Evolutionary conservation across 2,329 filamentous ascomycete species (phyloP).

Genomic region (Calonectria pseudoreteaudii): DNA sequence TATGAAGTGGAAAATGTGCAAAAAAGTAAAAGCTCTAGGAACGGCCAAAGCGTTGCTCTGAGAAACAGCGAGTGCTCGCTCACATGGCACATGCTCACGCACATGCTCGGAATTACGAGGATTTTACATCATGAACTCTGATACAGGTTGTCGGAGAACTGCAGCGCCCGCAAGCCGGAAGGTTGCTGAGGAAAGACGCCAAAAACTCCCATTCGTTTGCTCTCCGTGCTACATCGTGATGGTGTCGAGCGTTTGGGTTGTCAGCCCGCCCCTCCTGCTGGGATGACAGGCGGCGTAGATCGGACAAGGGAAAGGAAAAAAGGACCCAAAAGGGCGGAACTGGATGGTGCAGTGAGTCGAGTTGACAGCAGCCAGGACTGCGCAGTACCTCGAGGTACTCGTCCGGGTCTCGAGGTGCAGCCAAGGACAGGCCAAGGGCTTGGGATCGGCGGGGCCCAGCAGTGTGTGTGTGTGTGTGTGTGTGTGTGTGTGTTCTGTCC

Average conservation of each 20-base stretch:
- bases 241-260: neutral
- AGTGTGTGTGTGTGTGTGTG: neutral
- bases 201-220: neutral
- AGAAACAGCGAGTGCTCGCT: neutral
- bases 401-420: neutral
- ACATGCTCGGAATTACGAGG: neutral
- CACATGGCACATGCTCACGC: neutral
- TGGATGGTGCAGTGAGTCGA: neutral
- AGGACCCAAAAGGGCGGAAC: neutral
- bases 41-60: neutral
- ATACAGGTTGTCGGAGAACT: neutral
- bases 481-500: neutral
- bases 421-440: conserved; percentile 6
- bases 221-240: neutral
- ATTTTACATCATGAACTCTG: neutral
- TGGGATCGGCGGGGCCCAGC: conserved; percentile 14
- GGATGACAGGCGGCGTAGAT: neutral
- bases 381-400: conserved; percentile 14
- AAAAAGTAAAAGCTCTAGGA: neutral
- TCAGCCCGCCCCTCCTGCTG: neutral
- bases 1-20: neutral
- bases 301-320: neutral
- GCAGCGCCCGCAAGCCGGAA: neutral
- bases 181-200: neutral
- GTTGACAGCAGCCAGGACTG: neutral